Conservation (phyloP, 1,284 basidiomycete genomes). For the Puccinia brachypodii region DNA sequence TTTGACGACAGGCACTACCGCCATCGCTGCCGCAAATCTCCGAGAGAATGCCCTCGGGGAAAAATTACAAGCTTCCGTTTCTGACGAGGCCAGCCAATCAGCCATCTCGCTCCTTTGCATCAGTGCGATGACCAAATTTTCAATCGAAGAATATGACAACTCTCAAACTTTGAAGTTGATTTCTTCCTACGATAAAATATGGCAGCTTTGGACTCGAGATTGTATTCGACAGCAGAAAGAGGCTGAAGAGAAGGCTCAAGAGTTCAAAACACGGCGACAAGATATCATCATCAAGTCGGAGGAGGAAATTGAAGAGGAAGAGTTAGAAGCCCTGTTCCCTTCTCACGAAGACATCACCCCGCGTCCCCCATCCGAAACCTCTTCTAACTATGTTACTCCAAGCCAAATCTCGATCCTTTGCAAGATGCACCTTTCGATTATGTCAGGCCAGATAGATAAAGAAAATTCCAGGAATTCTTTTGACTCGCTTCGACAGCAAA, state of each 20-base stretch:
- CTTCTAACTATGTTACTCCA: conserved; percentile 11
- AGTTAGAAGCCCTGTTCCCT: conserved; percentile 54
- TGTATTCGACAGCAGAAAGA: conserved; percentile 69
- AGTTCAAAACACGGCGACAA: conserved; percentile 73
- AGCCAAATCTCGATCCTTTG: conserved; percentile 14
- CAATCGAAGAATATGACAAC: conserved; percentile 56
- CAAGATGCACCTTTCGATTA: conserved; percentile 33
- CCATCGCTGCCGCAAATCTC: conserved; percentile 33
- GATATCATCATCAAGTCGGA: conserved; percentile 68
- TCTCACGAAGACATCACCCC: conserved; percentile 57
- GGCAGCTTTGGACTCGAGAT: conserved; percentile 79
- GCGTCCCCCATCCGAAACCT: background rate
- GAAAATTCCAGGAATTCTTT: background rate
- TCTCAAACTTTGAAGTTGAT: conserved; percentile 56
- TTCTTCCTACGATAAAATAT: conserved; percentile 68
- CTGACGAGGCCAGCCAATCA: conserved; percentile 31
- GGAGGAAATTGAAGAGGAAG: conserved; percentile 60
- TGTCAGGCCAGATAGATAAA: background rate
- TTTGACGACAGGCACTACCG: conserved; percentile 2
- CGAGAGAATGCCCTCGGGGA: background rate
- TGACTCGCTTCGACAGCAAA: conserved; percentile 29
- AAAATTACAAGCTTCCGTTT: background rate
- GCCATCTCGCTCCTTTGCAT: conserved; percentile 62
- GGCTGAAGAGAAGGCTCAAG: conserved; percentile 68
- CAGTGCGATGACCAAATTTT: conserved; percentile 61